Evolutionary conservation across 345 rosid genomes (phyloP).

Genomic region (Tarenaya hassleriana): DNA sequence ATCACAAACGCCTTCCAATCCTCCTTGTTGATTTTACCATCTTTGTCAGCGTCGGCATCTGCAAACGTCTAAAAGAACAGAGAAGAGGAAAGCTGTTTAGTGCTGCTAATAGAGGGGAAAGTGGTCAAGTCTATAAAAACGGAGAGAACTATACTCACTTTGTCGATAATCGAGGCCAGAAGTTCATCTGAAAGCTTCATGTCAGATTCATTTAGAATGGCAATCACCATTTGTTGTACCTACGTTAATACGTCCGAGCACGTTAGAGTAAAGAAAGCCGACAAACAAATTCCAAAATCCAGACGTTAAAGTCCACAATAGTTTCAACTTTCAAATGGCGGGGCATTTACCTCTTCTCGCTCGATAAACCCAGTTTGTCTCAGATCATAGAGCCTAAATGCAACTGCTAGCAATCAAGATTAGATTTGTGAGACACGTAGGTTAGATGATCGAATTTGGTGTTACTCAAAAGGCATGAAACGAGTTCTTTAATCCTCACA

Average conservation of each 20-base stretch:
- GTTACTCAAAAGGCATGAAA: neutral
- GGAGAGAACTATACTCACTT: constrained; percentile 42
- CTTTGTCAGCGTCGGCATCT: constrained; percentile 58
- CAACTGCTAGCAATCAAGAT: constrained; percentile 46
- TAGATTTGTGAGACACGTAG: constrained; percentile 7
- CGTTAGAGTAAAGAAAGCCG: neutral
- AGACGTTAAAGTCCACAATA: no score
- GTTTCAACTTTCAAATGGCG: neutral
- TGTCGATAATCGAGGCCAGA: constrained; percentile 60
- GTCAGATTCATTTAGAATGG: constrained; percentile 62
- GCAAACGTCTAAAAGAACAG: constrained; percentile 55
- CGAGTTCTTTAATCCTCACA: constrained; percentile 42
- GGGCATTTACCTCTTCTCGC: constrained; percentile 63
- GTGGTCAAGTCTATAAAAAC: neutral
- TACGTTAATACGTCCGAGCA: constrained; percentile 24
- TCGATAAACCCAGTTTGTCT: constrained; percentile 80
- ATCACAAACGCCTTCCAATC: constrained; percentile 61
- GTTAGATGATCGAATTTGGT: neutral
- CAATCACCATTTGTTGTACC: constrained; percentile 86
- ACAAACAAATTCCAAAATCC: no score
- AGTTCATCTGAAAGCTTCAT: constrained; percentile 49
- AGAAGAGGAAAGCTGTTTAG: constrained; percentile 5
- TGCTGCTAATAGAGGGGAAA: neutral
- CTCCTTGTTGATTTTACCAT: constrained; percentile 56
- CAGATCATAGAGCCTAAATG: constrained; percentile 78